These are phyloP conservation scores for Syzygium syzygioides DNA, from an alignment of 441 rosid genomes.

Conservation along the genomic window DNA sequence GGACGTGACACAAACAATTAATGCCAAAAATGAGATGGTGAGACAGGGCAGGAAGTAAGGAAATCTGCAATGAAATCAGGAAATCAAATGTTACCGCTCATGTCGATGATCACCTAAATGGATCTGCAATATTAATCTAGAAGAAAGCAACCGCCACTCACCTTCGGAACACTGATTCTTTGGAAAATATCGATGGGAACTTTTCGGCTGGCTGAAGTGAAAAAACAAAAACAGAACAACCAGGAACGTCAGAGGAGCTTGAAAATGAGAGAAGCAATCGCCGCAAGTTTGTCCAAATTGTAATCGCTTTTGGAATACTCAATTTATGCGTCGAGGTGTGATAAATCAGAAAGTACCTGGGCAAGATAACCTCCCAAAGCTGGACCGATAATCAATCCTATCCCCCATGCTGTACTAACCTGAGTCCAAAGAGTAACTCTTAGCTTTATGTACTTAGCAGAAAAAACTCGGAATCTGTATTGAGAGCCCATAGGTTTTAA, in stretches of 20 bases:
- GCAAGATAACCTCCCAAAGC: slow-evolving; percentile 90
- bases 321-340: neutral
- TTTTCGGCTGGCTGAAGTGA: slow-evolving; percentile 70
- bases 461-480: neutral
- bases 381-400: slow-evolving; percentile 90
- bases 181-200: slow-evolving; percentile 61
- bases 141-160: slow-evolving; percentile 8
- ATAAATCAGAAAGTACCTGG: slow-evolving; percentile 42
- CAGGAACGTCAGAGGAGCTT: neutral
- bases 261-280: neutral
- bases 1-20: slow-evolving; percentile 40
- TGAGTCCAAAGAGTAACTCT: slow-evolving; percentile 16
- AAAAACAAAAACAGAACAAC: neutral
- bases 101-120: neutral
- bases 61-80: slow-evolving; percentile 46
- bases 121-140: neutral
- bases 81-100: neutral
- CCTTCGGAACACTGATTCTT: slow-evolving; percentile 76
- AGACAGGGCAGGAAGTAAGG: slow-evolving; percentile 83
- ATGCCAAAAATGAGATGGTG: slow-evolving; percentile 51
- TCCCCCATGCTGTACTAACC: slow-evolving; percentile 94
- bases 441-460: neutral
- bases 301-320: neutral
- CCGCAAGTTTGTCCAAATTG: neutral
- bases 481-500: neutral